Conservation (phyloP, 495 filamentous ascomycete species). For the Rhypophila decipiens region DNA sequence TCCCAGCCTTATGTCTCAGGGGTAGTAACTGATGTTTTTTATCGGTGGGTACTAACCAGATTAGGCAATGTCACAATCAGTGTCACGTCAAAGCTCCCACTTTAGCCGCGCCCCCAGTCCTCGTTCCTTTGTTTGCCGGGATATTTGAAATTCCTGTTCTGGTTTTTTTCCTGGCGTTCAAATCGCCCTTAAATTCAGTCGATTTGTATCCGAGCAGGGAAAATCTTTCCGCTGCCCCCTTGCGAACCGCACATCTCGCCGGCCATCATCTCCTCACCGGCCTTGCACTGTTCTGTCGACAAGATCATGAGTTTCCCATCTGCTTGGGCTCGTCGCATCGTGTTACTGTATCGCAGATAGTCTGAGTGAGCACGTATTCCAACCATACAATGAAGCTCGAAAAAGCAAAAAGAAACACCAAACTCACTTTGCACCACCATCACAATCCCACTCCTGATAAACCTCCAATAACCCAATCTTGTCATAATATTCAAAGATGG, state of each 20-base stretch:
- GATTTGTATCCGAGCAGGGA: background rate
- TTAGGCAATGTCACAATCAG: no score
- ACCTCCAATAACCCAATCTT: conserved; percentile 5
- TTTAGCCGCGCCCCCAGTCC: no score
- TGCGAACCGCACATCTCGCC: conserved; percentile 5
- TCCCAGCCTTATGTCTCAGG: no score
- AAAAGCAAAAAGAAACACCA: background rate
- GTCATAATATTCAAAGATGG: conserved; percentile 6
- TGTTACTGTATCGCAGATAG: conserved; percentile 1
- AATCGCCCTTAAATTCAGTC: no score
- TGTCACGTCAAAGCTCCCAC: no score
- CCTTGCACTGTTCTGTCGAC: background rate
- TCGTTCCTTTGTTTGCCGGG: no score
- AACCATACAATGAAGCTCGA: no score
- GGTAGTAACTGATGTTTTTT: no score
- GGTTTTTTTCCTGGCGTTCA: no score
- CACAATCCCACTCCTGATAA: conserved; percentile 10
- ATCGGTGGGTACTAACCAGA: no score
- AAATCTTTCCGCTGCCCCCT: conserved; percentile 1
- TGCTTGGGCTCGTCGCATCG: background rate
- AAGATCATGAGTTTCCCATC: conserved; percentile 3
- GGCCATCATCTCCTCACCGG: conserved; percentile 1
- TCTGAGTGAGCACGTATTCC: conserved; percentile 1
- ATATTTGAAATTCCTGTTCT: background rate
- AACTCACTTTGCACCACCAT: background rate